Base-by-base conservation (phyloP, 169 alveolate species). In the Plasmodium gallinaceum region DNA sequence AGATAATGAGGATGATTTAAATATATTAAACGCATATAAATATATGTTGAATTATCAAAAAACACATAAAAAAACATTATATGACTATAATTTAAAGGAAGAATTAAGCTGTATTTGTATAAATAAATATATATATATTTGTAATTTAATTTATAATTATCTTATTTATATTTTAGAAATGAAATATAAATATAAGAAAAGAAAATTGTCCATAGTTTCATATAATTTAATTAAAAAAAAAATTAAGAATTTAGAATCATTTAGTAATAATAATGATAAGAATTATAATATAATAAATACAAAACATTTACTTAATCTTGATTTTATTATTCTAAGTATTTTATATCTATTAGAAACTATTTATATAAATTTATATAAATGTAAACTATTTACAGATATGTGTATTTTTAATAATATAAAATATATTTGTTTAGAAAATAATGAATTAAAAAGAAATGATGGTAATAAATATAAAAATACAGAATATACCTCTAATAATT, bases 351-450 rank as follows among this genome's bases (percentile, higher is more conserved):
- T 26, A 12, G 91, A 83, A 16, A 68, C 62, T 60, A 83, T 83
- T 14, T 83, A 83, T 62, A 54, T 83, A 1, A 83, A 83, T 48
- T 37, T 83, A 18, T 83, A 83, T 51, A 83, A 83, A 20, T 52
- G 80, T 37, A 83, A 83, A 60, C 18, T 83, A 10, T 83, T 83
- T 60, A 83, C 91, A 10, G 91, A 83, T 68, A 83, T 83, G 91
- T 83, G 91, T 7, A 83, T 83, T 8, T 83, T 83, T 32, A 83
- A 80, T 68, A 80, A 80, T 68, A 80, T 80, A 42, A 80, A 80
- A 32, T 80, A 80, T 45, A 48, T 69, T 10, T 80, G 80, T 16
- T 54, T 80, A 54, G 90, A 80, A 26, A 45, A 80, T 62, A 80
- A 45, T 7, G 74, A 32, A 26, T 22, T 18, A 62, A 68, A 65